A percentile compares a stretch with the other conserved stretches of the same genome.
Conservation (phyloP, 768 basidiomycete genomes). For the Hypsizygus marmoreus region DNA sequence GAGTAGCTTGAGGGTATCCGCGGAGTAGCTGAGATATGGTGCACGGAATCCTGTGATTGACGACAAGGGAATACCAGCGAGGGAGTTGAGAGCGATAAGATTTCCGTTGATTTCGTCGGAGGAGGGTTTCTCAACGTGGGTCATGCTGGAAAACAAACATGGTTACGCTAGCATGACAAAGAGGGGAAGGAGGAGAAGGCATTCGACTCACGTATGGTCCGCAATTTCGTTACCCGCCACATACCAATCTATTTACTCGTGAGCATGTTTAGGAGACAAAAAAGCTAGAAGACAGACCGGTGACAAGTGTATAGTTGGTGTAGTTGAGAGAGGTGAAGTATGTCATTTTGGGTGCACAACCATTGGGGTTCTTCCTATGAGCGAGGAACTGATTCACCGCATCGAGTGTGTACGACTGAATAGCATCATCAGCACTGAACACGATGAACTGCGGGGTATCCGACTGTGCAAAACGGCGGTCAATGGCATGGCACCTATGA, state of each 20-base stretch:
- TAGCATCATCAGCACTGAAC: conserved; percentile 76
- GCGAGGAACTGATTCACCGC: conserved; percentile 75
- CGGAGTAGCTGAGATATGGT: conserved; percentile 69
- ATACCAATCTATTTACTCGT: conserved; percentile 58
- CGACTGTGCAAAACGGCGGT: conserved; percentile 33
- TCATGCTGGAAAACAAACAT: conserved; percentile 64
- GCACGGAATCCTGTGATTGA: conserved; percentile 75
- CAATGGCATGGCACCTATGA: conserved; percentile 1
- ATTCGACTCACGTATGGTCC: conserved; percentile 62
- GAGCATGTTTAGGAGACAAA: conserved; percentile 1
- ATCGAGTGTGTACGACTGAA: conserved; percentile 77
- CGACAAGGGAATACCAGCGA: conserved; percentile 72
- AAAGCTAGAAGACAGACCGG: conserved; percentile 31
- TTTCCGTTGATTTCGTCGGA: conserved; percentile 75
- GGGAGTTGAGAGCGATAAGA: conserved; percentile 74
- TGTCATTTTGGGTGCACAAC: conserved; percentile 74
- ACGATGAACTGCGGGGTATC: conserved; percentile 69
- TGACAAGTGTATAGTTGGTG: conserved; percentile 78
- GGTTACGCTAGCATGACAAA: neutral
- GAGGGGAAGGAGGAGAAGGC: neutral
- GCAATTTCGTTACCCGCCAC: conserved; percentile 85
- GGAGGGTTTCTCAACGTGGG: conserved; percentile 67
- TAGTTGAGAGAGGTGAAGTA: conserved; percentile 73
- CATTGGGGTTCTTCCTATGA: conserved; percentile 75
- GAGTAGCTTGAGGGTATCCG: conserved; percentile 62